A percentile compares a stretch with the other conserved stretches of the same genome.
Evolutionary conservation across 805 yeast species (phyloP).

Genomic region (Yarrowia divulgata): DNA sequence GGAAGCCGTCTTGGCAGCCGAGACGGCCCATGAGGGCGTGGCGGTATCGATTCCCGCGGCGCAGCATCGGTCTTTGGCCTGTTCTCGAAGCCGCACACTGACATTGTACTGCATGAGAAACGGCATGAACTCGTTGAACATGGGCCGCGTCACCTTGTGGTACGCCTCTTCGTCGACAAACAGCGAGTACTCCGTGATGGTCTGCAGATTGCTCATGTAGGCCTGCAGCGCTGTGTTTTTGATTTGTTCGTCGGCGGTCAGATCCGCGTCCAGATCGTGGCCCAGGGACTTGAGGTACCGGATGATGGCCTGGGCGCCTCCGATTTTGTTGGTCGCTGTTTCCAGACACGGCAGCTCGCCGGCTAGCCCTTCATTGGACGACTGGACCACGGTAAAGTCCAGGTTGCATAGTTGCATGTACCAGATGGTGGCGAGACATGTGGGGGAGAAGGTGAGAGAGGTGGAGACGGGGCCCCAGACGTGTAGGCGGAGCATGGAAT

Average conservation of each 20-base stretch:
- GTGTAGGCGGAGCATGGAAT: slow-evolving; percentile 42
- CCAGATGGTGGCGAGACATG: slow-evolving; percentile 47
- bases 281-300: slow-evolving; percentile 38
- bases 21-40: slow-evolving; percentile 28
- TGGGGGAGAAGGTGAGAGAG: slow-evolving; percentile 45
- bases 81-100: slow-evolving; percentile 56
- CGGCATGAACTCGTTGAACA: slow-evolving; percentile 42
- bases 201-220: slow-evolving; percentile 34
- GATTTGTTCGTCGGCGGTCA: not conserved
- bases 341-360: slow-evolving; percentile 44
- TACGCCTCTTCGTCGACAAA: slow-evolving; percentile 46
- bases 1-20: slow-evolving; percentile 57
- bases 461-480: slow-evolving; percentile 45
- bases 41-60: slow-evolving; percentile 33
- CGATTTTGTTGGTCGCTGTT: slow-evolving; percentile 16
- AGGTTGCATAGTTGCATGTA: slow-evolving; percentile 33
- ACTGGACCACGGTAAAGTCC: slow-evolving; percentile 42
- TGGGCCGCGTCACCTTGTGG: slow-evolving; percentile 46
- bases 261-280: slow-evolving; percentile 7
- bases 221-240: slow-evolving; percentile 39
- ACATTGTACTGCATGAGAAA: slow-evolving; percentile 43
- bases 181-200: slow-evolving; percentile 41
- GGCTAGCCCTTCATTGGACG: slow-evolving; percentile 42
- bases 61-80: slow-evolving; percentile 51
- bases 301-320: slow-evolving; percentile 44